Percentiles rank a stretch among this genome's conserved stretches.
Conservation (phyloP, 169 alveolate genomes). For the Plasmodium inui region DNA sequence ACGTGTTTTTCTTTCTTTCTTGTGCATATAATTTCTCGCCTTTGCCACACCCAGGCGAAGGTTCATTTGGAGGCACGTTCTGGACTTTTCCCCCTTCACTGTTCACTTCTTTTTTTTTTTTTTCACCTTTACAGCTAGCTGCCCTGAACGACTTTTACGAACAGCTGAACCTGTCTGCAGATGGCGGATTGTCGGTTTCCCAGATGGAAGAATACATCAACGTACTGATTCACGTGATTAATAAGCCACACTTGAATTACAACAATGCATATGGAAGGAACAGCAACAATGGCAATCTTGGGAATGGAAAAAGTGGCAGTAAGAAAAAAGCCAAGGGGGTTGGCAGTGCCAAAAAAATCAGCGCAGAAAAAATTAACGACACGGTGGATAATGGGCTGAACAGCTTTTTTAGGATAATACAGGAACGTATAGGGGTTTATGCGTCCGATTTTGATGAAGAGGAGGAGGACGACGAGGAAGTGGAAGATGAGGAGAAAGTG, state of each 20-base stretch:
- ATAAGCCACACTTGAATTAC: constrained; percentile 43
- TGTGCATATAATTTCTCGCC: neutral
- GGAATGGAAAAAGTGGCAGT: neutral
- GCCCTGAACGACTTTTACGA: constrained; percentile 75
- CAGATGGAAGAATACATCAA: constrained; percentile 74
- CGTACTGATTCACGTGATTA: constrained; percentile 69
- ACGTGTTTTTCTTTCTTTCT: neutral
- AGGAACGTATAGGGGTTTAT: constrained; percentile 70
- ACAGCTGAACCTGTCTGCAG: constrained; percentile 62
- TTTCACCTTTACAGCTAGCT: constrained; percentile 35
- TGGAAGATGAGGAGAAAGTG: constrained; percentile 11
- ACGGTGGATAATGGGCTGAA: constrained; percentile 37
- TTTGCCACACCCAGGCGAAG: neutral
- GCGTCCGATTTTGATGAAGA: constrained; percentile 47
- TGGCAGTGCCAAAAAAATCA: neutral
- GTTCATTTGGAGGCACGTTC: neutral
- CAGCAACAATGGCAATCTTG: neutral
- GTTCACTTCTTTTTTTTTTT: neutral
- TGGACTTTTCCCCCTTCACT: neutral
- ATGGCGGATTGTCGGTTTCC: constrained; percentile 58
- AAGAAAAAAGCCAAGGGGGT: constrained; percentile 14
- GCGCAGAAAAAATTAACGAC: constrained; percentile 39
- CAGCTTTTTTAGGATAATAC: constrained; percentile 61
- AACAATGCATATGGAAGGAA: constrained; percentile 28
- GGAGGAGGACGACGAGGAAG: neutral